Percentiles rank a stretch among this genome's conserved stretches.
Evolutionary conservation across 257 asterid species (phyloP).

Genomic region (Striga asiatica): DNA sequence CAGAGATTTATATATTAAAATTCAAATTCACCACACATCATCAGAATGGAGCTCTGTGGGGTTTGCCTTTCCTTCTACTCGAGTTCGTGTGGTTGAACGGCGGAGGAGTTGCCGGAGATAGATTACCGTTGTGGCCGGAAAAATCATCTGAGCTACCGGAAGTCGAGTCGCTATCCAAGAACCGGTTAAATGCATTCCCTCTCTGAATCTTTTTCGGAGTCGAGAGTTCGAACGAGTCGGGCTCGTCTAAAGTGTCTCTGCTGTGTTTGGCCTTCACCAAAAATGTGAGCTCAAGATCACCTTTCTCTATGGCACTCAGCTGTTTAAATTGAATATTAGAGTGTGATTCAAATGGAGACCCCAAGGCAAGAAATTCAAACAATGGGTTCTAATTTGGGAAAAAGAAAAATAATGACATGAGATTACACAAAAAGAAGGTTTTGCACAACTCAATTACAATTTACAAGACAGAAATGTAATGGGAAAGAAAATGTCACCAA

Average conservation of each 20-base stretch:
- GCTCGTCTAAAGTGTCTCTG: conserved; percentile 20
- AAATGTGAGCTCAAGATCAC: conserved; percentile 39
- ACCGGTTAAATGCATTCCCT: background rate
- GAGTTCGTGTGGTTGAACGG: conserved; percentile 39
- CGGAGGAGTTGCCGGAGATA: conserved; percentile 57
- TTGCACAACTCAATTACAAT: too few species aligned
- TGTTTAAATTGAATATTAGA: conserved; percentile 5
- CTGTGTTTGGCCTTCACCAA: conserved; percentile 20
- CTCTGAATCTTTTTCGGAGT: conserved; percentile 34
- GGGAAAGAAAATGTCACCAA: too few species aligned
- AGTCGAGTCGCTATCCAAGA: background rate
- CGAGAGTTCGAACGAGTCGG: conserved; percentile 27
- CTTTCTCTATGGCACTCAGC: conserved; percentile 46
- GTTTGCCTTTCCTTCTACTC: conserved; percentile 58
- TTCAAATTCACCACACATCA: too few species aligned
- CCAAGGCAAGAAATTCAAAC: background rate
- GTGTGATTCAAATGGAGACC: background rate
- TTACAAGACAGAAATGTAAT: too few species aligned
- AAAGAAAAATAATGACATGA: too few species aligned
- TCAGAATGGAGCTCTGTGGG: conserved; percentile 65
- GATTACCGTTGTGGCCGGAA: conserved; percentile 1
- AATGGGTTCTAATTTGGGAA: too few species aligned
- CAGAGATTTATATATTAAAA: too few species aligned
- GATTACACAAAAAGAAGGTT: too few species aligned
- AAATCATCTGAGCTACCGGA: conserved; percentile 27